phyloP scores from a whole-genome alignment of 1,284 basidiomycete genomes.

The Cryptococcus sp. region DNA sequence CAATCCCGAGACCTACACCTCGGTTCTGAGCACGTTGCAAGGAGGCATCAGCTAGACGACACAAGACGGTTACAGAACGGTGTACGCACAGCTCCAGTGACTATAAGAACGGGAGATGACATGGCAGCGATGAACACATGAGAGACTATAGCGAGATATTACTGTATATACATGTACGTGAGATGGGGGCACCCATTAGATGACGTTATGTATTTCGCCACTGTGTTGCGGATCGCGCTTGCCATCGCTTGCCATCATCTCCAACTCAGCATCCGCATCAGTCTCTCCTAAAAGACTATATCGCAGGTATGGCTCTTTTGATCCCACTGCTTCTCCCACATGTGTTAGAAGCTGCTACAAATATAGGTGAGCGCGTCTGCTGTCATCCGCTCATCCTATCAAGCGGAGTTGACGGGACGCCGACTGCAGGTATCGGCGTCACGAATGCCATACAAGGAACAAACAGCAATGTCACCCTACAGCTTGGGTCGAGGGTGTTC shows the following conservation, averaged over 20 bases:
- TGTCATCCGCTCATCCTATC: not conserved
- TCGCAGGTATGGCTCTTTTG: constrained; percentile 26
- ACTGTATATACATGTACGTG: too few relatives aligned
- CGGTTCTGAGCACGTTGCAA: not conserved
- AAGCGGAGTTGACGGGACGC: not conserved
- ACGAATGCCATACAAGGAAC: constrained; percentile 37
- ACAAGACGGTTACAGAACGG: not conserved
- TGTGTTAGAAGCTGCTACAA: constrained; percentile 31
- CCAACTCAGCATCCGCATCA: too few relatives aligned
- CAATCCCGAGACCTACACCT: constrained; percentile 1
- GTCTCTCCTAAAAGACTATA: too few relatives aligned
- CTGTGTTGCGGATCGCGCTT: too few relatives aligned
- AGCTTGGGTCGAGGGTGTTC: constrained; percentile 38
- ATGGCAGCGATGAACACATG: not conserved
- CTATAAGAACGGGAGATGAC: not conserved
- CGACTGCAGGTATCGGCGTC: constrained; percentile 32
- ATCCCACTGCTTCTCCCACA: constrained; percentile 34
- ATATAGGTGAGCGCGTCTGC: constrained; percentile 28
- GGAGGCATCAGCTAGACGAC: not conserved
- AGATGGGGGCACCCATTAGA: too few relatives aligned
- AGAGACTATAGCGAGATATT: too few relatives aligned
- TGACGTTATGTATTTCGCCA: too few relatives aligned
- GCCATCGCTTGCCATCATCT: too few relatives aligned
- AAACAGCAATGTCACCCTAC: constrained; percentile 28
- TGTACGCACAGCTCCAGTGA: not conserved